These are phyloP conservation scores for Medicago truncatula DNA, from an alignment of 306 rosid genomes.

Conservation along the genomic window DNA sequence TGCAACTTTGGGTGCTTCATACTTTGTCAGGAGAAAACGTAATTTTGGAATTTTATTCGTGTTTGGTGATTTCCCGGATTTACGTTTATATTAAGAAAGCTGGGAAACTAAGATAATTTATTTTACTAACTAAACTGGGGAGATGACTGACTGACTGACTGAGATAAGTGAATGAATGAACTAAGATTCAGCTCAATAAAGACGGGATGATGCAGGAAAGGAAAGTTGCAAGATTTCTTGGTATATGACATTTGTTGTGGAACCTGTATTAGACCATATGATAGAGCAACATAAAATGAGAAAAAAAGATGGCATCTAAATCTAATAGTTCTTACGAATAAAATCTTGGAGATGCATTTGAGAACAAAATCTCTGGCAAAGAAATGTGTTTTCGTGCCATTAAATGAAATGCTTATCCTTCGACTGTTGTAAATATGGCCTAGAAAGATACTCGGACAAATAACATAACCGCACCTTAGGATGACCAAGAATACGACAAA, in stretches of 20 bases:
- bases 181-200: not conserved
- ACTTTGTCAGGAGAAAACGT: conserved; percentile 1
- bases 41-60: not conserved
- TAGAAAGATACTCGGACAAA: not conserved
- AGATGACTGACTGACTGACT: not conserved
- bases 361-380: conserved; percentile 5
- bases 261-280: not conserved
- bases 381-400: not conserved
- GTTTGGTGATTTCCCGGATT: conserved; percentile 12
- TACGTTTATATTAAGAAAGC: conserved; percentile 8
- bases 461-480: conserved; percentile 3
- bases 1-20: conserved; percentile 37
- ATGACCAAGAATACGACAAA: conserved; percentile 8
- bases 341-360: conserved; percentile 13
- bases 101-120: conserved; percentile 8
- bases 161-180: conserved; percentile 6
- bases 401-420: conserved; percentile 25
- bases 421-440: conserved; percentile 33
- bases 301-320: conserved; percentile 24
- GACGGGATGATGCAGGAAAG: not conserved
- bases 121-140: conserved; percentile 12
- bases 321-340: conserved; percentile 16
- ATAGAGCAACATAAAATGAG: not conserved
- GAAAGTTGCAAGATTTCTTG: conserved; percentile 22
- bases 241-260: not conserved